Base-by-base conservation (phyloP, 1,139 yeast species). In the Yamadazyma membranifaciens region DNA sequence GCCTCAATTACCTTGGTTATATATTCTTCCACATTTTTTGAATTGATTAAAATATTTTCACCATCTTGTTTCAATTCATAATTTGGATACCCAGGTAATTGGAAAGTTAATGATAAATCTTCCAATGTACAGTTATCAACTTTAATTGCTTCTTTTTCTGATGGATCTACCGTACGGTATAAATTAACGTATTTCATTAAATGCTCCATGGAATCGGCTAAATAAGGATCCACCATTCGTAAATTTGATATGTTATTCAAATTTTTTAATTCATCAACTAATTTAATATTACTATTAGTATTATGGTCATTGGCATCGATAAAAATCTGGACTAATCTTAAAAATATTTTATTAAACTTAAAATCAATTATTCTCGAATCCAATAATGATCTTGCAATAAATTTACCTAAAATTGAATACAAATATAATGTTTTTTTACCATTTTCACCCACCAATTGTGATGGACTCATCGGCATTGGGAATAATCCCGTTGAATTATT, bases 291-390 rank as follows among this genome's bases (percentile, higher is more conserved):
- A n/a, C n/a, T n/a, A 20, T 20, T 20, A 20, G 5, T 20, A 20
- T 20, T 20, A 20, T 20, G 24, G 7, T 20, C 24, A 20, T 20
- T 20, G 5, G 24, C 5, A 20, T 20, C 24, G 41, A 59, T 64
- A 33, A 64, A 55, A n/a, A 54, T 48, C 47, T 64, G 66, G 4
- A 64, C 57, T 15, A 83, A 45, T 45, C 72, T 70, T 59, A 92
- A 84, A 55, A 92, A 88, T 4, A 80, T 60, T 0, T 81, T 76
- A 56, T 82, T 88, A 62, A 92, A 82, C 40, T 81, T 73, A 59
- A 92, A 82, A 58, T 92, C 98, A 42, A 92, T 75, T 40, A 91
- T 81, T 48, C 98, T 71, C 12, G 89, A 83, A 62, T 92, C 98
- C 39, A 92, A 63, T 58, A 91, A 67, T 0, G 97, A 86, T 45